These are phyloP conservation scores for Penicillium dipodomyicola DNA, from an alignment of 495 filamentous ascomycete species.

Conservation along the genomic window DNA sequence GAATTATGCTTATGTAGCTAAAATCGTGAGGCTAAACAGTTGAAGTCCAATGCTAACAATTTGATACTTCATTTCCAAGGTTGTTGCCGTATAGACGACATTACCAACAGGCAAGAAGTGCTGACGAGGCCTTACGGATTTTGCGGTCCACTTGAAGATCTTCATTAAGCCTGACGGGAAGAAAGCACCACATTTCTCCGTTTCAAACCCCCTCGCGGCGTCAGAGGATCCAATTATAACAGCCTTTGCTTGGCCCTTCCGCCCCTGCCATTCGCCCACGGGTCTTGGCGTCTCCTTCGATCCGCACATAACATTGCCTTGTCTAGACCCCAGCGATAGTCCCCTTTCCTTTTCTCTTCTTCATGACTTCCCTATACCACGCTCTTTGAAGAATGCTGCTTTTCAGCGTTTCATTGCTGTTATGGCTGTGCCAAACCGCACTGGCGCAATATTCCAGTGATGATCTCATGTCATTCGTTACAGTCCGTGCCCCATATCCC, in stretches of 20 bases:
- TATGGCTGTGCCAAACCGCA: conserved; percentile 13
- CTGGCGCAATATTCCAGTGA: conserved; percentile 13
- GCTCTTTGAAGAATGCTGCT: conserved; percentile 8
- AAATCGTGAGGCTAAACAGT: not conserved
- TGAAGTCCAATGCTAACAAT: not conserved
- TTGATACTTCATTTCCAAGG: not conserved
- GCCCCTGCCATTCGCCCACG: conserved; percentile 4
- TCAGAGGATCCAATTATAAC: conserved; percentile 6
- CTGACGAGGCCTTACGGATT: conserved; percentile 10
- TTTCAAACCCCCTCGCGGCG: conserved; percentile 5
- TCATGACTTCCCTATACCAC: not conserved
- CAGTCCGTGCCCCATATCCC: conserved; percentile 1
- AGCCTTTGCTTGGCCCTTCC: not conserved
- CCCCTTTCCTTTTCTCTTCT: not conserved
- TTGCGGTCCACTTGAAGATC: not conserved
- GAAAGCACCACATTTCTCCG: conserved; percentile 1
- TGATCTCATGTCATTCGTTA: conserved; percentile 15
- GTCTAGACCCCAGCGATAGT: not conserved
- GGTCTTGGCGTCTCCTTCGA: not conserved
- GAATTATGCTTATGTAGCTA: not conserved
- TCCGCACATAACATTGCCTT: conserved; percentile 5
- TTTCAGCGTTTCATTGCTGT: conserved; percentile 5
- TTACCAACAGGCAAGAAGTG: not conserved
- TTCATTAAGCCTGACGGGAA: not conserved
- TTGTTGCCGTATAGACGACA: not conserved